Evolutionary conservation across 306 rosid genomes (phyloP), one percentile per base, ranked within the genome.

Genomic region (Herpetospermum pedunculosum): DNA sequence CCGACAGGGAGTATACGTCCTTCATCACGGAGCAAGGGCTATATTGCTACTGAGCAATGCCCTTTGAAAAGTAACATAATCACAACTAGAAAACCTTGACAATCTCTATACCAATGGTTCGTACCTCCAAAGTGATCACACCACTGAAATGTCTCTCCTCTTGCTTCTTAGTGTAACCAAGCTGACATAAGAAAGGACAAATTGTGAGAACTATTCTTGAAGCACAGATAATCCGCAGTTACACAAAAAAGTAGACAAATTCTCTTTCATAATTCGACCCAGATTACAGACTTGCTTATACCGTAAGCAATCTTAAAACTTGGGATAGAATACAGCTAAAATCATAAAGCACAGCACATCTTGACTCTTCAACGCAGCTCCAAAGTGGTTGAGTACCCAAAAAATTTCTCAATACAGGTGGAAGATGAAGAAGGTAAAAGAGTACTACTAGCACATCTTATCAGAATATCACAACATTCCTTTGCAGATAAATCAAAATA

Each of bases 141-240:
- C 99, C 99, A 53, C 91, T 97, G 57, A 94, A 94, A 83, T 88
- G 86, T 52, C 92, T 84, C 82, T 94, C 97, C 76, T 94, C 99
- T 84, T 91, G 95, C 81, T 91, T 94, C 78, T 91, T 87, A 29
- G 99, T 94, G 85, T 94, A 94, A 74, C 97, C 99, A 84, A 94
- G 99, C 99, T 94, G 90, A 43, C 76, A 59, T 67, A 81, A 75
- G 73, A 55, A 78, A 14, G 58, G 71, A 76, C 46, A 68, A 40
- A 38, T 77, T 49, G 54, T 75, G 76, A 70, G 72, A 70, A 49
- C 57, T 28, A 43, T 29, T 23, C 25, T 46, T 44, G 30, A 59
- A 29, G 3, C 30, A 64, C 30, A 63, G 28, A 37, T 37, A 35
- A 37, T 37, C 74, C 4, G 74, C 55, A 9, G 50, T 26, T 44